Percentiles rank a stretch among this genome's conserved stretches.
phyloP scores from a whole-genome alignment of 2,329 filamentous ascomycete genomes.

The Sclerotinia minor region DNA sequence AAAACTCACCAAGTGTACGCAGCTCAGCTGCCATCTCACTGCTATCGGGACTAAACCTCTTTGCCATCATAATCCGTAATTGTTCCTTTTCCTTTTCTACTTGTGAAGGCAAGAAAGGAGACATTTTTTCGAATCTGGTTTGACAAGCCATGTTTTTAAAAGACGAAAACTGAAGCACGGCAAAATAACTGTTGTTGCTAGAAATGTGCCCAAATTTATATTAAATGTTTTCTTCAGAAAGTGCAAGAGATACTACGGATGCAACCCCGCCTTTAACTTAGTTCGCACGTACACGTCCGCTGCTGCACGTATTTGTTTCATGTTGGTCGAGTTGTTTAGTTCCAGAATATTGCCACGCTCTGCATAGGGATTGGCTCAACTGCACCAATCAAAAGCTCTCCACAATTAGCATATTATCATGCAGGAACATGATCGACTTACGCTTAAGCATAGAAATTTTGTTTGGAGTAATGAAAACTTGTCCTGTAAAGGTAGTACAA shows the following conservation, averaged over 20 bases:
- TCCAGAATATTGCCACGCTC: conserved; percentile 19
- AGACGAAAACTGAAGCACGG: neutral
- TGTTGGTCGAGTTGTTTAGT: conserved; percentile 6
- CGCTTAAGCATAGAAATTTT: neutral
- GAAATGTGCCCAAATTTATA: neutral
- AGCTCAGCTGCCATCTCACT: conserved; percentile 13
- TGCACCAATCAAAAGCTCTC: neutral
- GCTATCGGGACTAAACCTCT: neutral
- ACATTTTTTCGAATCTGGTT: conserved; percentile 1
- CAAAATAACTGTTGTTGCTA: neutral
- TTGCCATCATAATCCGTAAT: conserved; percentile 12
- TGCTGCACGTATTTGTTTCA: conserved; percentile 1
- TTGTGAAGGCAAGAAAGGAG: neutral
- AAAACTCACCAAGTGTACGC: conserved; percentile 12
- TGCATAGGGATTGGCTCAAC: conserved; percentile 13
- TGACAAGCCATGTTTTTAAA: neutral
- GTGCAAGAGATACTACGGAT: neutral
- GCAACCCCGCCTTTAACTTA: neutral
- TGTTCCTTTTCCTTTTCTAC: conserved; percentile 17
- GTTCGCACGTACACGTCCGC: conserved; percentile 20
- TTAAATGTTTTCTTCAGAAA: neutral
- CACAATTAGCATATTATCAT: conserved; percentile 13
- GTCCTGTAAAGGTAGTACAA: neutral
- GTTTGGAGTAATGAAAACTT: neutral
- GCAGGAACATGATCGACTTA: conserved; percentile 11